Evolutionary conservation across 2,329 filamentous ascomycete genomes (phyloP).

Genomic region (Eurotiales sp.): DNA sequence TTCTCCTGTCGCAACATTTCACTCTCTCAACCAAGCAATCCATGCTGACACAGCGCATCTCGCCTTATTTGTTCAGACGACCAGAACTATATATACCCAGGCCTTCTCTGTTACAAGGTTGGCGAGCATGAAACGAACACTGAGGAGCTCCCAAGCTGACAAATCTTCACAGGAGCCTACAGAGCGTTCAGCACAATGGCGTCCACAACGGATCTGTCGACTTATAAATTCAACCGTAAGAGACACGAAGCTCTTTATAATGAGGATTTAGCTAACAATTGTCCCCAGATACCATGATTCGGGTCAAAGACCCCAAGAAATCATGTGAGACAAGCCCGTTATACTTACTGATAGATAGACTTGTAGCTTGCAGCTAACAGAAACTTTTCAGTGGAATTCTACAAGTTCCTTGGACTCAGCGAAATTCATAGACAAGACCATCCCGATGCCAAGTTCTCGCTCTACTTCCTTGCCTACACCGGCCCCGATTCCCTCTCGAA

Average conservation of each 20-base stretch:
- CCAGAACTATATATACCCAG: not conserved
- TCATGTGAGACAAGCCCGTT: slow-evolving; percentile 52
- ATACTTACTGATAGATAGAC: not conserved
- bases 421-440: slow-evolving; percentile 75
- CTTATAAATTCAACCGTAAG: slow-evolving; percentile 63
- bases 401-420: slow-evolving; percentile 86
- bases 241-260: slow-evolving; percentile 20
- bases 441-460: slow-evolving; percentile 85
- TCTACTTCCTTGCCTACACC: slow-evolving; percentile 94
- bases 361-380: slow-evolving; percentile 8
- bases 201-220: slow-evolving; percentile 56
- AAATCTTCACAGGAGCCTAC: slow-evolving; percentile 21
- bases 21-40: not conserved
- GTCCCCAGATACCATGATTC: slow-evolving; percentile 61
- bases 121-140: not conserved
- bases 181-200: slow-evolving; percentile 46
- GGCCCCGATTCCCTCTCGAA: slow-evolving; percentile 68
- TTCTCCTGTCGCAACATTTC: not conserved
- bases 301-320: slow-evolving; percentile 88
- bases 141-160: slow-evolving; percentile 1
- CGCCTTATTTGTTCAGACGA: not conserved
- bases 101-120: slow-evolving; percentile 1
- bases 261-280: slow-evolving; percentile 15
- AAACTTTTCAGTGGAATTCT: slow-evolving; percentile 68
- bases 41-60: not conserved